Evolutionary conservation across 352 stramenopile genomes (phyloP), one percentile per base, ranked within the genome.

Genomic region (Aphanomyces euteiches): DNA sequence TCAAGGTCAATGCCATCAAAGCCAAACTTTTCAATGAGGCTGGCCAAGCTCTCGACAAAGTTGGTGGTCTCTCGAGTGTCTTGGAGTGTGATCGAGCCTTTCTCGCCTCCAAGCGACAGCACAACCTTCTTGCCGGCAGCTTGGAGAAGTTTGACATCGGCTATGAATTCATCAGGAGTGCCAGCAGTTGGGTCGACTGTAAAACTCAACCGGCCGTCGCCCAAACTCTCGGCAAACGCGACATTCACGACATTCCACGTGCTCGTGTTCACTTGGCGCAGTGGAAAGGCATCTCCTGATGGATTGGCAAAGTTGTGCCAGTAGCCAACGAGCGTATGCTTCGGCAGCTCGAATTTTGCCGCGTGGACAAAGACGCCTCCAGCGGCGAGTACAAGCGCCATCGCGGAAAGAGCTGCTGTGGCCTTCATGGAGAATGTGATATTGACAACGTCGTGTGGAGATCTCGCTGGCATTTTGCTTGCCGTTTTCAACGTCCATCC

Each of bases 1-100:
- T 70, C 64, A 28, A 70, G 36, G 38, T 70, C 64, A 39, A 70
- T 60, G 5, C 64, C 64, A 40, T 70, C 64, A 70, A 70, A 70
- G 8, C 64, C 64, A 47, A 43, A 70, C 40, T 70, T 70, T 8
- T 10, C 1, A 13, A 70, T 43, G 21, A 70, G 47, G 2, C 34
- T 37, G 34, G 36, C 4, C 0, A 70, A 28, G 8, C 15, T 39
- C 4, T 45, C 34, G 54, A 70, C 64, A 47, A 70, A 70, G n/a
- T 47, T 47, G 47, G 17, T 12, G 4, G 36, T 63, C 39, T 70
- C 64, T 8, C 13, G 39, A 10, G 36, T 50, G 48, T 70, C 21
- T 12, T 5, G 5, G 1, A 70, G 47, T 8, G 45, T 59, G 7
- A 70, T 50, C 8, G 64, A 19, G 19, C 64, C 64, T 19, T 70